Percentiles rank a stretch among this genome's conserved stretches.
phyloP scores from a whole-genome alignment of 345 rosid species.

The Eutrema yunnanense region DNA sequence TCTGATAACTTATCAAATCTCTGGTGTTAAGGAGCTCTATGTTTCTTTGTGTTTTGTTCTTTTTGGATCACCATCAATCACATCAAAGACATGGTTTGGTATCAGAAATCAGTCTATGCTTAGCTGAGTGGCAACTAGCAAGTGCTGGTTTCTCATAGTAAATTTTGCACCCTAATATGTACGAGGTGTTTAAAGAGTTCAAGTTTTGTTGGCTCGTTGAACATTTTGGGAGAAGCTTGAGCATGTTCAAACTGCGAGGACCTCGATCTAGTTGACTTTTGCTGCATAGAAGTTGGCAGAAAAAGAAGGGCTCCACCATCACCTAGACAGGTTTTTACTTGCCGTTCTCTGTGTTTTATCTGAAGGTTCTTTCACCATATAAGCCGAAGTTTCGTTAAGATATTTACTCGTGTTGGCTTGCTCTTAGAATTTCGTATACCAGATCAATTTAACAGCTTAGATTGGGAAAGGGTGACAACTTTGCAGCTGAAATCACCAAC shows the following conservation, averaged over 20 bases:
- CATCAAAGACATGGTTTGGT: no score
- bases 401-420: slow-evolving; percentile 7
- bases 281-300: neutral
- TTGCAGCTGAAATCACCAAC: neutral
- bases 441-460: neutral
- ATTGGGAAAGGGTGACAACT: slow-evolving; percentile 2
- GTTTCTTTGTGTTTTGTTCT: no score
- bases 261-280: neutral
- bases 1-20: no score
- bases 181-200: neutral
- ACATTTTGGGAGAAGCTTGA: neutral
- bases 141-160: no score
- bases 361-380: neutral
- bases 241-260: neutral
- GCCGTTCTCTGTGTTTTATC: neutral
- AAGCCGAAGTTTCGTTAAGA: neutral
- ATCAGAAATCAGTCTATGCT: no score
- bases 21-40: neutral
- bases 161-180: no score
- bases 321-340: neutral
- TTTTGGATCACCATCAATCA: no score
- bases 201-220: neutral
- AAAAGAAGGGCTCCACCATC: neutral
- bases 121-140: no score
- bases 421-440: neutral